These are phyloP conservation scores for Begonia masoniana DNA, from an alignment of 306 rosid genomes.

Conservation along the genomic window DNA sequence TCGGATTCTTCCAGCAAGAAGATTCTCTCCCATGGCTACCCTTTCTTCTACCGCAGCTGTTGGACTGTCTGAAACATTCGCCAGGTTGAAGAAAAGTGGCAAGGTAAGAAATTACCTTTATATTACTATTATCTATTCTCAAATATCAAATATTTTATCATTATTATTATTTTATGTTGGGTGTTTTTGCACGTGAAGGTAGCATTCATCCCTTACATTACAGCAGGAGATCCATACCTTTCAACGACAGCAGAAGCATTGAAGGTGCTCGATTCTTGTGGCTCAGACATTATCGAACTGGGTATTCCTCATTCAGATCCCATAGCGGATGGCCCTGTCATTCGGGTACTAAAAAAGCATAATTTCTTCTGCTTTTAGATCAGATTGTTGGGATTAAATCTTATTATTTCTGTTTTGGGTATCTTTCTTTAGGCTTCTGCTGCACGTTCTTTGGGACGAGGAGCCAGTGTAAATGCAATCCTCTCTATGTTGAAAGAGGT, in stretches of 20 bases:
- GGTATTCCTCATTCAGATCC: constrained; percentile 96
- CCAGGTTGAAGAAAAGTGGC: constrained; percentile 41
- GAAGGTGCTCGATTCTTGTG: constrained; percentile 72
- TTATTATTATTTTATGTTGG: too few relatives aligned
- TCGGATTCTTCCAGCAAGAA: constrained; percentile 18
- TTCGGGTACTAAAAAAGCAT: constrained; percentile 44
- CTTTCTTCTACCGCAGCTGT: constrained; percentile 26
- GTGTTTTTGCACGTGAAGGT: constrained; percentile 28
- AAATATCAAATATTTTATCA: too few relatives aligned
- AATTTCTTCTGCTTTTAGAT: not conserved
- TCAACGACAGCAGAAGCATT: constrained; percentile 79
- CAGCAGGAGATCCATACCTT: constrained; percentile 94
- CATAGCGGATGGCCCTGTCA: constrained; percentile 96
- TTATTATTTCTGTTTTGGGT: constrained; percentile 13
- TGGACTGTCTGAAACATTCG: constrained; percentile 69
- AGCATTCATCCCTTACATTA: constrained; percentile 80
- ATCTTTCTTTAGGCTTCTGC: constrained; percentile 74
- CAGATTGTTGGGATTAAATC: not conserved
- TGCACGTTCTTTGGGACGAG: constrained; percentile 71
- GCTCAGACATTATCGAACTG: constrained; percentile 85
- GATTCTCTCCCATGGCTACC: constrained; percentile 46
- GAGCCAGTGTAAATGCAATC: constrained; percentile 55
- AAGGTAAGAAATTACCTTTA: constrained; percentile 32
- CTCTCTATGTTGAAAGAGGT: constrained; percentile 84
- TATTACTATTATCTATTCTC: not conserved